Conservation (phyloP, 108 stramenopile species). For the Nannochloropsis granulata region DNA sequence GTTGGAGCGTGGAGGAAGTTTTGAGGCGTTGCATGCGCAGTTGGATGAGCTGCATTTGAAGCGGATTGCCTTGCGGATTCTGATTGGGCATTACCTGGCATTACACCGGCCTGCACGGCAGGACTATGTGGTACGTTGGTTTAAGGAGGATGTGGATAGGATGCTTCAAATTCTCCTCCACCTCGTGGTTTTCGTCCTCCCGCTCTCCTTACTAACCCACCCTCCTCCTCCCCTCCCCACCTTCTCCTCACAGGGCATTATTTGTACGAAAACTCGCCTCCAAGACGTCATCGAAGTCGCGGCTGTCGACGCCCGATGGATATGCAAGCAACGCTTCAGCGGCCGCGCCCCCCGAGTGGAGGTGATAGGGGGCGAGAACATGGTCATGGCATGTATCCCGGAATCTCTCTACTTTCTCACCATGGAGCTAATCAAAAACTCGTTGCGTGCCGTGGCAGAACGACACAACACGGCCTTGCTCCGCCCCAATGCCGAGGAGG, state of each 20-base stretch:
- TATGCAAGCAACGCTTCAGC: background rate
- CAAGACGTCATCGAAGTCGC: background rate
- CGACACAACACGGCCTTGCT: background rate
- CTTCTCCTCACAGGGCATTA: background rate
- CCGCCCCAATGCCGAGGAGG: background rate
- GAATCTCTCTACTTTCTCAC: background rate
- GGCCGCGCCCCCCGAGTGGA: background rate
- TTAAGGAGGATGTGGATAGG: too few relatives aligned
- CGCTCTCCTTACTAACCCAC: too few relatives aligned
- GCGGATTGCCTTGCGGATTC: background rate
- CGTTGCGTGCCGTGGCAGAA: background rate
- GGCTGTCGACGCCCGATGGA: background rate
- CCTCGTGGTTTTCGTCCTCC: too few relatives aligned
- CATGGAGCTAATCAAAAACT: background rate
- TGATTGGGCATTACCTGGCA: background rate
- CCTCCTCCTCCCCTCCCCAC: too few relatives aligned
- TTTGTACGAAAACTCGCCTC: background rate
- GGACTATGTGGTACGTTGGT: background rate
- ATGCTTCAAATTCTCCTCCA: too few relatives aligned
- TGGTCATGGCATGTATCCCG: background rate
- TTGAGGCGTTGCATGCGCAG: background rate
- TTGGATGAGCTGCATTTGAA: background rate
- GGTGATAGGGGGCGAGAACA: background rate
- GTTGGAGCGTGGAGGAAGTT: background rate
- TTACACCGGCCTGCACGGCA: background rate